These are phyloP conservation scores for Alternaria angustiovoidea DNA, from an alignment of 2,329 filamentous ascomycete genomes.

Conservation along the genomic window DNA sequence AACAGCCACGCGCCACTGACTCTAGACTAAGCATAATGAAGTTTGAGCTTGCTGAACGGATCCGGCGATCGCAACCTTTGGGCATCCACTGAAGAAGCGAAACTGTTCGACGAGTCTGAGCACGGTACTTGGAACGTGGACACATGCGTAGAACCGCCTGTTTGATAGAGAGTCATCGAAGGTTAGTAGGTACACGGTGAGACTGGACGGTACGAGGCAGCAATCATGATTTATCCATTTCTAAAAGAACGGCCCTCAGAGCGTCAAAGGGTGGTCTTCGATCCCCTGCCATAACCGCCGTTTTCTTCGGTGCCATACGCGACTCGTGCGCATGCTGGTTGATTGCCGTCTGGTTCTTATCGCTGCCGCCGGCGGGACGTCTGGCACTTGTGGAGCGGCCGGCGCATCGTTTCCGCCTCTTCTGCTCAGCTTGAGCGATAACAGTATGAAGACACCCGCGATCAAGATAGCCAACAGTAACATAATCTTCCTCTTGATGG, in stretches of 20 bases:
- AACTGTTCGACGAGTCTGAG: not conserved
- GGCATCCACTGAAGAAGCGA: not conserved
- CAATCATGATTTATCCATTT: slow-evolving; percentile 16
- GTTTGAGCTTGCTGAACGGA: not conserved
- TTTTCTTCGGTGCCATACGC: slow-evolving; percentile 48
- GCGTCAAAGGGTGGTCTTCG: slow-evolving; percentile 20
- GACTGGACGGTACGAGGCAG: slow-evolving; percentile 9
- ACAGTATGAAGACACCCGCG: slow-evolving; percentile 84
- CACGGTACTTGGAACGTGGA: not conserved
- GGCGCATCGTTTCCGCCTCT: slow-evolving; percentile 40
- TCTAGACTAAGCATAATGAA: not conserved
- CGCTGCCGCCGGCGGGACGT: slow-evolving; percentile 28
- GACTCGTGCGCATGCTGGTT: slow-evolving; percentile 26
- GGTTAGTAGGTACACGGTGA: not conserved
- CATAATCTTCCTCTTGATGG: slow-evolving; percentile 91
- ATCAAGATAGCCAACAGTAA: slow-evolving; percentile 86
- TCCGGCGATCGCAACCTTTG: not conserved
- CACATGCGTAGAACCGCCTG: not conserved
- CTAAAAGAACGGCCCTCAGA: not conserved
- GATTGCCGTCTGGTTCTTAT: slow-evolving; percentile 27
- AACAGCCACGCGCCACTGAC: not conserved
- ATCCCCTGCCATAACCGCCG: slow-evolving; percentile 40
- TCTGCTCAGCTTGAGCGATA: slow-evolving; percentile 77
- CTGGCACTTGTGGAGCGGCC: slow-evolving; percentile 26
- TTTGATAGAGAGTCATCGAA: not conserved